Base-by-base conservation (phyloP, 2,329 filamentous ascomycete genomes). In the Lasiodiplodia sp. region DNA sequence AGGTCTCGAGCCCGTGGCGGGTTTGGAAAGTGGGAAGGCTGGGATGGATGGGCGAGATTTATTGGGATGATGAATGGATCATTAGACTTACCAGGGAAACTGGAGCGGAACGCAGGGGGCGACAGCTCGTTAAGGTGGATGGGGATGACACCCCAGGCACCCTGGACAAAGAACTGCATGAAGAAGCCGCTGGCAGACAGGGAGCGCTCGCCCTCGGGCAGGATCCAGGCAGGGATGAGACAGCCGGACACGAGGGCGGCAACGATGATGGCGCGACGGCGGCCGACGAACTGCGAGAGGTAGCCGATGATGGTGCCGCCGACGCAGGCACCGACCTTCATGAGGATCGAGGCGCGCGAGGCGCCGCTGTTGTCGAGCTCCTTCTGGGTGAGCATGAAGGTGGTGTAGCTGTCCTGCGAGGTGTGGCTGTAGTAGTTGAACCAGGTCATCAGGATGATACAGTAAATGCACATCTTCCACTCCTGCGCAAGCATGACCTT, bases 351-450 rank as follows among this genome's bases (percentile, higher is more conserved):
- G 18, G 91, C 91, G n/a, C 91, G 88, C 8, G 87, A 91, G 4
- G 91, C 90, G 0, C 84, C 85, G 1, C 82, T 75, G 73, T 92
- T 90, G 67, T 84, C 75, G 69, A 94, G 84, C 71, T 89, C 88
- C 79, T 94, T 94, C 73, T 92, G 86, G 4, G 85, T 86, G 49
- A 90, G 83, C 90, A 94, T 91, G 77, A 94, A 93, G 3, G 92
- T 94, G 0, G 92, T 93, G 82, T 94, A 94, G 60, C 87, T 91
- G 81, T 95, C 92, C 78, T 95, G 92, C 28, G 88, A 91, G 1
- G 91, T 92, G 82, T 95, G 92, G 63, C 90, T 91, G 82, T 92
- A 93, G 74, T 77, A 82, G 73, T 79, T 79, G 76, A 82, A 82
- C 77, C 90, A 92, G 0, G 90, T 91, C 92, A 94, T 94, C 65